Conservation (phyloP, 768 basidiomycete genomes). For the Chiua virens region DNA sequence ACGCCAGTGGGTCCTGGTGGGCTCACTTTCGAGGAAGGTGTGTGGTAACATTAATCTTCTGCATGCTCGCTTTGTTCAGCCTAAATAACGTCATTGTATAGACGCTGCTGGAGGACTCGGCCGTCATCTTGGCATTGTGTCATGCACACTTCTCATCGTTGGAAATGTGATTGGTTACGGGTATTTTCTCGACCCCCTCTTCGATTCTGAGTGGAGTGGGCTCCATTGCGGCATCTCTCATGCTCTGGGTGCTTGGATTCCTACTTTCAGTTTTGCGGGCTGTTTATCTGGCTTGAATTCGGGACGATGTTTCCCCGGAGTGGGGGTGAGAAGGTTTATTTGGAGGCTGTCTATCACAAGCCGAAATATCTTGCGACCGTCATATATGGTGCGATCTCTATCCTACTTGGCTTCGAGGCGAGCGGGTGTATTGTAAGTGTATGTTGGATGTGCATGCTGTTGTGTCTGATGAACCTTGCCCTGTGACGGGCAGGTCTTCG, state of each 20-base stretch:
- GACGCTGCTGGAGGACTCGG: slow-evolving; percentile 58
- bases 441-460: background rate
- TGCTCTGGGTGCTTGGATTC: slow-evolving; percentile 66
- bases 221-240: slow-evolving; percentile 57
- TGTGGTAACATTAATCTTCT: background rate
- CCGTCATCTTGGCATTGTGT: slow-evolving; percentile 55
- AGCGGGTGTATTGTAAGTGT: slow-evolving; percentile 49
- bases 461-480: background rate
- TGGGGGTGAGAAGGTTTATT: slow-evolving; percentile 63
- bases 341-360: slow-evolving; percentile 52
- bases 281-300: slow-evolving; percentile 64
- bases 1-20: slow-evolving; percentile 37
- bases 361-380: slow-evolving; percentile 50
- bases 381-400: slow-evolving; percentile 48
- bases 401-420: slow-evolving; percentile 43
- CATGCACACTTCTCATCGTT: slow-evolving; percentile 56
- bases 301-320: slow-evolving; percentile 65
- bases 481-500: slow-evolving; percentile 28
- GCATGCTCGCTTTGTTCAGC: background rate
- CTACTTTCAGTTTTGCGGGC: slow-evolving; percentile 55
- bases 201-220: slow-evolving; percentile 57
- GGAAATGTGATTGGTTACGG: slow-evolving; percentile 61
- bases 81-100: slow-evolving; percentile 11
- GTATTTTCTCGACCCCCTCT: slow-evolving; percentile 65
- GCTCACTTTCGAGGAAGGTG: slow-evolving; percentile 51